A percentile compares a stretch with the other conserved stretches of the same genome.
phyloP scores from a whole-genome alignment of 2,329 filamentous ascomycete species.

The Epichloe sibirici region DNA sequence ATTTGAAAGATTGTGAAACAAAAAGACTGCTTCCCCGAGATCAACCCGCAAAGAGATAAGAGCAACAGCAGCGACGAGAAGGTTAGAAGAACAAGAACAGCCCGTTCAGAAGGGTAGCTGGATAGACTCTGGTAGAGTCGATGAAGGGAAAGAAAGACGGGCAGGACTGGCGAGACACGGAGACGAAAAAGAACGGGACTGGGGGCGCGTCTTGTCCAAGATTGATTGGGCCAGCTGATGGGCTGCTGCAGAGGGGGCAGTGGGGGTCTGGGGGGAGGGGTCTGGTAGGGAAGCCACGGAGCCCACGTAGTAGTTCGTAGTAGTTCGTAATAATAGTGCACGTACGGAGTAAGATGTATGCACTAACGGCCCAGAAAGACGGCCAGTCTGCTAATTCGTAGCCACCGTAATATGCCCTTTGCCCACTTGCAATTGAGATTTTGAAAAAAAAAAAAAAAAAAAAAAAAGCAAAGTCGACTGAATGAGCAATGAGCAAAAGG shows the following conservation, averaged over 20 bases:
- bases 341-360: no score
- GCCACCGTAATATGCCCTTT: no score
- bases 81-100: not conserved
- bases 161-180: not conserved
- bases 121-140: slow-evolving; percentile 1
- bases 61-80: not conserved
- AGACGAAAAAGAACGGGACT: not conserved
- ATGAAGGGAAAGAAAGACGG: slow-evolving; percentile 3
- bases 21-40: not conserved
- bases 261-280: no score
- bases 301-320: not conserved
- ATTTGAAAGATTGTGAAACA: not conserved
- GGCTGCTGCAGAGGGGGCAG: not conserved
- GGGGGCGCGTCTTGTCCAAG: not conserved
- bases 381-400: no score
- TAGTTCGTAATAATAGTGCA: no score
- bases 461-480: not conserved
- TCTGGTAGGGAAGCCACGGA: not conserved
- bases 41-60: slow-evolving; percentile 3
- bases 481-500: not conserved
- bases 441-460: not conserved
- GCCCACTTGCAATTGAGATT: not conserved
- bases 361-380: no score
- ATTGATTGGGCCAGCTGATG: not conserved
- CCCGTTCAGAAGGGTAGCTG: not conserved